Evolutionary conservation across 495 filamentous ascomycete species (phyloP).

Genomic region (Lophiotrema nucula): DNA sequence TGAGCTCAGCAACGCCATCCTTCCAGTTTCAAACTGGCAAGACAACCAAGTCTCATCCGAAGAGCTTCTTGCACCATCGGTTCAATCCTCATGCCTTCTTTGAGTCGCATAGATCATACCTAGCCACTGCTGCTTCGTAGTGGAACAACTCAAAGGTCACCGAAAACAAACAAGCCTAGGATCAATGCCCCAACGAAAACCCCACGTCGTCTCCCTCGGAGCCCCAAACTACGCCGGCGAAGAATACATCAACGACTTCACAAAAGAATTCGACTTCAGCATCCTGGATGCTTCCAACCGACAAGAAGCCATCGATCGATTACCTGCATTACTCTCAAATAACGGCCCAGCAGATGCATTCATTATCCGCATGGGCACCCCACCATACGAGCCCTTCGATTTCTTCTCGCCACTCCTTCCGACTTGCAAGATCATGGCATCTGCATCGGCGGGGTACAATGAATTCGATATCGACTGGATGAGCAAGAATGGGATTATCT

Average conservation of each 20-base stretch:
- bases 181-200: neutral
- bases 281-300: conserved; percentile 34
- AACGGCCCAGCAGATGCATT: conserved; percentile 42
- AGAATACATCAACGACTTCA: neutral
- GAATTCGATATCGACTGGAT: conserved; percentile 45
- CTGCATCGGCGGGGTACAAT: conserved; percentile 36
- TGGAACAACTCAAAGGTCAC: too few relatives aligned
- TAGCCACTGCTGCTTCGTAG: too few relatives aligned
- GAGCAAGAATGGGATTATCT: conserved; percentile 34
- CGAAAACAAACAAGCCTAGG: too few relatives aligned
- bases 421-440: conserved; percentile 42
- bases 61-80: too few relatives aligned
- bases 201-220: neutral
- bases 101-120: too few relatives aligned
- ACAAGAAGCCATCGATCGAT: conserved; percentile 15
- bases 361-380: conserved; percentile 45
- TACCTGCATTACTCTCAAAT: conserved; percentile 14
- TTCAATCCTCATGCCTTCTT: too few relatives aligned
- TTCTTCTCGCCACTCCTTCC: conserved; percentile 36
- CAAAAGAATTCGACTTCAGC: neutral
- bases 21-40: too few relatives aligned
- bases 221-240: neutral
- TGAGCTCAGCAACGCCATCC: too few relatives aligned
- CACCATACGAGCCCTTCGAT: conserved; percentile 46
- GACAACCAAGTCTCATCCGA: too few relatives aligned